These are phyloP conservation scores for Venturiaceae sp. DNA, from an alignment of 2,329 filamentous ascomycete species.

Conservation along the genomic window DNA sequence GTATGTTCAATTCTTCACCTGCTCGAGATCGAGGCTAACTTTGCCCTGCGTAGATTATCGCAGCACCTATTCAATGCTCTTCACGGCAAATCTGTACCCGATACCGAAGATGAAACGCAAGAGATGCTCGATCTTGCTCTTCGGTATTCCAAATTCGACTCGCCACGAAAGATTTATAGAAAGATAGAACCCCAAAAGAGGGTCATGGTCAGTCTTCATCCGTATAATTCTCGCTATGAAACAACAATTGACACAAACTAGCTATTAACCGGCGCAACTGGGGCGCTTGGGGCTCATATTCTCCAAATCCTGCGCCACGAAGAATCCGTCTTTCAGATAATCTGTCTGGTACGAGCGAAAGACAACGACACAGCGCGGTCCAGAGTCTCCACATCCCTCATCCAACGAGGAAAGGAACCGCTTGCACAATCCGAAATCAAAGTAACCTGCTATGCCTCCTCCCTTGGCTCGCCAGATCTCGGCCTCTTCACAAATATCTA, in stretches of 20 bases:
- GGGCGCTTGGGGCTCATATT: constrained; percentile 53
- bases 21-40: neutral
- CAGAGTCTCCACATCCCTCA: neutral
- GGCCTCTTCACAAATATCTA: constrained; percentile 12
- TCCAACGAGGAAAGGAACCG: no score
- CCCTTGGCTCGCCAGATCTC: neutral
- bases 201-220: neutral
- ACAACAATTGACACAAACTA: neutral
- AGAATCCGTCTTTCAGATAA: constrained; percentile 28
- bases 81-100: neutral
- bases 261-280: constrained; percentile 50
- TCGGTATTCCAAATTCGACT: neutral
- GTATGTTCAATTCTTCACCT: neutral
- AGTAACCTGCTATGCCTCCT: neutral
- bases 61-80: neutral
- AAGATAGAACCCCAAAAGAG: neutral
- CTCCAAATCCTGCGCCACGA: constrained; percentile 26
- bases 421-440: neutral
- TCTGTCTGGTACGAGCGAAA: constrained; percentile 41
- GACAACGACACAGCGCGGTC: neutral
- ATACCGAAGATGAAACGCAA: neutral
- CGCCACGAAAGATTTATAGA: no score
- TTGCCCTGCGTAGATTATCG: neutral
- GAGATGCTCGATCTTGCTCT: neutral
- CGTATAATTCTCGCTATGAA: neutral